Conservation (phyloP, 169 alveolate genomes). For the Plasmodium gonderi region DNA sequence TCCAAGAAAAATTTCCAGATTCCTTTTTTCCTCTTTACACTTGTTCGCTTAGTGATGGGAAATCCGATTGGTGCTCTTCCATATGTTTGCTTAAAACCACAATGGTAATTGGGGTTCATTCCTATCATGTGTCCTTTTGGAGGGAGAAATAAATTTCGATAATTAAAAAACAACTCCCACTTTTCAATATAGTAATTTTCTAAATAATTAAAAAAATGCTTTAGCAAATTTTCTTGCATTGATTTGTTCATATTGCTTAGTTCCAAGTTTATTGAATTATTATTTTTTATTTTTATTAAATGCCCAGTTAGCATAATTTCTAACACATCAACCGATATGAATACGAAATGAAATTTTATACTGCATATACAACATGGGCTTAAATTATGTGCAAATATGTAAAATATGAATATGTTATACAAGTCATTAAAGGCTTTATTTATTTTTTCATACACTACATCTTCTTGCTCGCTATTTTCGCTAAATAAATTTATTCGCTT, state of each 20-base stretch:
- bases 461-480: slow-evolving; percentile 62
- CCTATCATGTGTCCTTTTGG: not conserved
- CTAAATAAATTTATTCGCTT: slow-evolving; percentile 56
- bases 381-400: slow-evolving; percentile 32
- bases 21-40: not conserved
- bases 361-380: slow-evolving; percentile 61
- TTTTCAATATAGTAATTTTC: slow-evolving; percentile 66
- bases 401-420: slow-evolving; percentile 55
- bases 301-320: slow-evolving; percentile 72
- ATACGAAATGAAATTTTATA: slow-evolving; percentile 20
- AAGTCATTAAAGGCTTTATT: slow-evolving; percentile 56
- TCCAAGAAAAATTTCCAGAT: not conserved
- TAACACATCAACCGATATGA: slow-evolving; percentile 41
- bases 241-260: slow-evolving; percentile 28
- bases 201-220: slow-evolving; percentile 69
- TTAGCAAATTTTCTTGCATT: slow-evolving; percentile 42
- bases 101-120: too few species aligned
- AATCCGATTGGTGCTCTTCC: too few species aligned
- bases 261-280: slow-evolving; percentile 29
- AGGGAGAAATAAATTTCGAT: not conserved
- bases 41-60: too few species aligned
- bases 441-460: slow-evolving; percentile 51
- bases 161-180: slow-evolving; percentile 19
- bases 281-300: slow-evolving; percentile 70
- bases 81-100: too few species aligned